These are phyloP conservation scores for Dendrobium officinale DNA, from an alignment of 106 monocot genomes.

Conservation along the genomic window DNA sequence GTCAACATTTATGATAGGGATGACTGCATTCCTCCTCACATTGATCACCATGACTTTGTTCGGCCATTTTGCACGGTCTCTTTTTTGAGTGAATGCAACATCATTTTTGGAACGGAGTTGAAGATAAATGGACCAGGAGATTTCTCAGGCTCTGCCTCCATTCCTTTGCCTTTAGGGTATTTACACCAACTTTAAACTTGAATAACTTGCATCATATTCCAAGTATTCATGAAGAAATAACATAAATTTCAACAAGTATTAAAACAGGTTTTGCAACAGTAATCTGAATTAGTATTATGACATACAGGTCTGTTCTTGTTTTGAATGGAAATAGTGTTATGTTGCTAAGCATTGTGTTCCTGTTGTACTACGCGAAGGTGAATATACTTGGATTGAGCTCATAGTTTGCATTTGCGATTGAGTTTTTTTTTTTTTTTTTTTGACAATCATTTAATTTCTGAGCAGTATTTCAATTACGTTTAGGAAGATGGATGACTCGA, in stretches of 20 bases:
- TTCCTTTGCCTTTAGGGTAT: conserved; percentile 47
- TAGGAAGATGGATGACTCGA: conserved; percentile 54
- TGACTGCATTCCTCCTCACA: no score
- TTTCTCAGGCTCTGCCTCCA: neutral
- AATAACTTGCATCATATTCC: no score
- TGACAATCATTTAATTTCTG: neutral
- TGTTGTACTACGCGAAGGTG: conserved; percentile 20
- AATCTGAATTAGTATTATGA: neutral
- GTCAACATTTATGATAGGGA: no score
- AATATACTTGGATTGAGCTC: neutral
- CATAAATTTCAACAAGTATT: neutral
- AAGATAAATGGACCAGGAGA: no score
- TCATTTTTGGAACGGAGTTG: no score
- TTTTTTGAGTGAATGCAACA: no score
- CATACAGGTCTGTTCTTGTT: conserved; percentile 57
- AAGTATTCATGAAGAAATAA: neutral
- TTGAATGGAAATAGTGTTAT: conserved; percentile 73
- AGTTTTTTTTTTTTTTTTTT: neutral
- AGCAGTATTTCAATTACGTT: conserved; percentile 67
- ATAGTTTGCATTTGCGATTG: neutral
- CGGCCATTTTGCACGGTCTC: no score
- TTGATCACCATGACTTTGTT: no score
- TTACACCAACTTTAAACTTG: no score
- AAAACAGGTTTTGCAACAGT: neutral
- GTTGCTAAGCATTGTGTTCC: conserved; percentile 79